Percentiles rank a stretch among this genome's conserved stretches.
Conservation (phyloP, 202 grass and related monocot species). For the Hordeum pubiflorum region DNA sequence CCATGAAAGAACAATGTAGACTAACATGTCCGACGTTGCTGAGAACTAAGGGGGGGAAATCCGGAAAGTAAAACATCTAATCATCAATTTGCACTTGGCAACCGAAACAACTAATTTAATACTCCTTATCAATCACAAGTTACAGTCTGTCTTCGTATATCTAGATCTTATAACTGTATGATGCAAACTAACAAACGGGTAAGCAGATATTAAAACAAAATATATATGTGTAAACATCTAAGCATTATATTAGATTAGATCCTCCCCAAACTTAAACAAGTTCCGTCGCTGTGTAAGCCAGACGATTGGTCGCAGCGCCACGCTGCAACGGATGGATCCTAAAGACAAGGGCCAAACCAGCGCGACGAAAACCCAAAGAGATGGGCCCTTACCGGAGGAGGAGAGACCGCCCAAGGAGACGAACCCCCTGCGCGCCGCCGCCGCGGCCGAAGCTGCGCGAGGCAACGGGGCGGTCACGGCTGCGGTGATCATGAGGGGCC, state of each 20-base stretch:
- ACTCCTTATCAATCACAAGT: conserved; percentile 1
- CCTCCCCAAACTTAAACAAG: too few species aligned
- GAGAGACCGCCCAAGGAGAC: conserved; percentile 34
- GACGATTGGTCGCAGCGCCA: too few species aligned
- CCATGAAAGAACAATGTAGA: neutral
- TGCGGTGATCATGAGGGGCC: too few species aligned
- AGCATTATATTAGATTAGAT: too few species aligned
- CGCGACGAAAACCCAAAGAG: neutral
- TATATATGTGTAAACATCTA: too few species aligned
- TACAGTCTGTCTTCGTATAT: neutral
- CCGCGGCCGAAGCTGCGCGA: neutral
- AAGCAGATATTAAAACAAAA: neutral
- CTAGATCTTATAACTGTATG: too few species aligned
- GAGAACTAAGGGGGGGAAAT: too few species aligned
- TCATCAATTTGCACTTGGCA: conserved; percentile 9
- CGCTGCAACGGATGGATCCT: too few species aligned
- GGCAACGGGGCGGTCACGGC: neutral
- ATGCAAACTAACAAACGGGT: neutral
- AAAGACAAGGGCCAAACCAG: too few species aligned
- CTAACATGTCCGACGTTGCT: neutral
- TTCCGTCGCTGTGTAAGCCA: too few species aligned
- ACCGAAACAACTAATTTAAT: neutral
- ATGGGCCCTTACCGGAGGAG: conserved; percentile 16
- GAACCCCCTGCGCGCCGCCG: conserved; percentile 2
- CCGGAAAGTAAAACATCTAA: neutral